Percentiles rank a stretch among this genome's conserved stretches.
These are phyloP conservation scores for Serendipita indica DNA, from an alignment of 768 basidiomycete species.

Conservation along the genomic window DNA sequence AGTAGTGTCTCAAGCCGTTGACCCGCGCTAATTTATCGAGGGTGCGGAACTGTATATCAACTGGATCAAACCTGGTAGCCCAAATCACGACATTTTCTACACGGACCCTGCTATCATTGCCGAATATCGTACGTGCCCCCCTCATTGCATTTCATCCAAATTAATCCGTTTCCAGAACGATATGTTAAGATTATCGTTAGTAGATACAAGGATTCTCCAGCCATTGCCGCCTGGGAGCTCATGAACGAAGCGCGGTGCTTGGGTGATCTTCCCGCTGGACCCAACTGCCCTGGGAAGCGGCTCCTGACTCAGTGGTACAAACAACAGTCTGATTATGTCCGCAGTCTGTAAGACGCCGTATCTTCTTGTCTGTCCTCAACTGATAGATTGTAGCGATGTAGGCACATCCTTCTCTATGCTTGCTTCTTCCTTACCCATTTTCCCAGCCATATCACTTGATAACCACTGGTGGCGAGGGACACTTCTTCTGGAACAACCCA, in stretches of 20 bases:
- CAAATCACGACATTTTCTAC: slow-evolving; percentile 23
- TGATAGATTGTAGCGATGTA: too few species aligned
- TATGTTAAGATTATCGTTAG: slow-evolving; percentile 12
- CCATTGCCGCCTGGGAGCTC: slow-evolving; percentile 14
- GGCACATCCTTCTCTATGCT: too few species aligned
- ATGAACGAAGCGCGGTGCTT: slow-evolving; percentile 12
- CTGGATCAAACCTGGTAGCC: slow-evolving; percentile 18
- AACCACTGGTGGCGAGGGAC: slow-evolving; percentile 43
- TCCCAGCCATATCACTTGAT: slow-evolving; percentile 39
- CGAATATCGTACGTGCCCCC: slow-evolving; percentile 20
- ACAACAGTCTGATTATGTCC: slow-evolving; percentile 36
- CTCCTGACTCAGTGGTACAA: slow-evolving; percentile 37
- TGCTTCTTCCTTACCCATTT: too few species aligned
- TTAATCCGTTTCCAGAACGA: slow-evolving; percentile 27
- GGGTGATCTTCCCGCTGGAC: slow-evolving; percentile 29
- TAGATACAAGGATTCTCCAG: slow-evolving; percentile 13
- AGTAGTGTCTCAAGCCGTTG: slow-evolving; percentile 12
- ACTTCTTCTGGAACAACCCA: slow-evolving; percentile 36
- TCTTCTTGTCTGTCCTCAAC: neutral
- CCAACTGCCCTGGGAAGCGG: slow-evolving; percentile 34
- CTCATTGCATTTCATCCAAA: neutral
- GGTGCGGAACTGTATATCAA: slow-evolving; percentile 22
- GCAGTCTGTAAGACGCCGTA: slow-evolving; percentile 29
- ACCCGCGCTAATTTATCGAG: slow-evolving; percentile 18
- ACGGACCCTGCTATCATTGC: slow-evolving; percentile 20